A percentile compares a stretch with the other conserved stretches of the same genome.
Evolutionary conservation across 305 asterid genomes (phyloP).

Genomic region (Fraxinus platypoda): DNA sequence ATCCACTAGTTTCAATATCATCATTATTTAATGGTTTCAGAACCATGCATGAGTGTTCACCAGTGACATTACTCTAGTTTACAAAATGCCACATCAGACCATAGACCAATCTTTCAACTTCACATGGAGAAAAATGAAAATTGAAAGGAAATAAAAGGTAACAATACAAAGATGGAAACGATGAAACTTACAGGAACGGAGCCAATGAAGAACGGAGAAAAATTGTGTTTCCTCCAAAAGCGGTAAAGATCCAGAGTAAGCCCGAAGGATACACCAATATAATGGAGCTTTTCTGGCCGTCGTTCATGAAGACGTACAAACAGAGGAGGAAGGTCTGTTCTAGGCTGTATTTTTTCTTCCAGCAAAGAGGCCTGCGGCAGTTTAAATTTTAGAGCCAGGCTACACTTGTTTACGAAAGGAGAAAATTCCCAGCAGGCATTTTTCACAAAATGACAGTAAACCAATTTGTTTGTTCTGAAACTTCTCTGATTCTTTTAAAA

Average conservation of each 20-base stretch:
- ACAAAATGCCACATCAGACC: conserved; percentile 25
- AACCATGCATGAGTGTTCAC: conserved; percentile 90
- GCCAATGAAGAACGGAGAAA: conserved; percentile 85
- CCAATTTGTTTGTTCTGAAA: conserved; percentile 1
- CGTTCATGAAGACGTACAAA: conserved; percentile 84
- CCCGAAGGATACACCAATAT: conserved; percentile 88
- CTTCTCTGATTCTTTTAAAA: background rate
- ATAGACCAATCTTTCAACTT: conserved; percentile 12
- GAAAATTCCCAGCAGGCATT: conserved; percentile 3
- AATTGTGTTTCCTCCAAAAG: conserved; percentile 86
- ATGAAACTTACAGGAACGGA: conserved; percentile 52
- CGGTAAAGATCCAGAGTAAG: conserved; percentile 83
- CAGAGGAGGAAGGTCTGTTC: conserved; percentile 76
- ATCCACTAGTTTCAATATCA: conserved; percentile 60
- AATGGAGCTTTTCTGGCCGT: conserved; percentile 84
- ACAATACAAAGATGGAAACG: background rate
- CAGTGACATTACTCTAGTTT: conserved; percentile 68
- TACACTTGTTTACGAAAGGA: background rate
- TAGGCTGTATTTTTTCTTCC: conserved; percentile 75
- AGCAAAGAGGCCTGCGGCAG: conserved; percentile 65
- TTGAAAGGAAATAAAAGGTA: background rate
- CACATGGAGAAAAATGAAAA: conserved; percentile 6
- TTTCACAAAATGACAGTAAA: background rate
- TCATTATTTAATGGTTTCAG: conserved; percentile 72
- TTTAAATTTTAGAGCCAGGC: conserved; percentile 3